Conservation (phyloP, 306 rosid species). For the Vigna radiata region DNA sequence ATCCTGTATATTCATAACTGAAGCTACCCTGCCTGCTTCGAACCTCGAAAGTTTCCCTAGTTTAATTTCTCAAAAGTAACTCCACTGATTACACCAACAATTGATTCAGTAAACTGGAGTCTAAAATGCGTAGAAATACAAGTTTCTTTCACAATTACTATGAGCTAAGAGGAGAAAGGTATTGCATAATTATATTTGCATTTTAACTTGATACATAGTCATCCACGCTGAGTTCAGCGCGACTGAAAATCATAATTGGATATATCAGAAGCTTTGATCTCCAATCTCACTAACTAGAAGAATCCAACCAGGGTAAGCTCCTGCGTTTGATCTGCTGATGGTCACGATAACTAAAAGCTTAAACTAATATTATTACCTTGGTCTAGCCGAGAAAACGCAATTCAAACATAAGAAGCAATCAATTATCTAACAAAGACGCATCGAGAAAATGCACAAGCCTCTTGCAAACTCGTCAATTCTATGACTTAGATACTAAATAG, state of each 20-base stretch:
- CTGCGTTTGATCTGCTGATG: conserved; percentile 25
- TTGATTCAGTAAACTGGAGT: not conserved
- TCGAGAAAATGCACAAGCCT: conserved; percentile 27
- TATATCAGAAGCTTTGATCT: conserved; percentile 16
- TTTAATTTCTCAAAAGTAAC: conserved; percentile 28
- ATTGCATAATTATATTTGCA: conserved; percentile 1
- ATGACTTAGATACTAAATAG: not conserved
- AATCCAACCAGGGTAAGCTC: conserved; percentile 19
- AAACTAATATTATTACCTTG: conserved; percentile 6
- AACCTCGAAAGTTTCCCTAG: not conserved
- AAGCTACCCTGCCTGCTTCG: not conserved
- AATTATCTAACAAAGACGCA: not conserved
- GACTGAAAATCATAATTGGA: conserved; percentile 14
- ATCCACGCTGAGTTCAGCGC: conserved; percentile 4
- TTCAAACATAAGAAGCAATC: conserved; percentile 6
- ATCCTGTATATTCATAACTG: not conserved
- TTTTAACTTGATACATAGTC: conserved; percentile 1
- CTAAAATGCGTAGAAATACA: not conserved
- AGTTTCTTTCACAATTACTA: conserved; percentile 20
- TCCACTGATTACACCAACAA: not conserved
- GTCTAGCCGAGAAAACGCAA: not conserved
- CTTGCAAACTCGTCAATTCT: conserved; percentile 15
- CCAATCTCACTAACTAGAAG: conserved; percentile 6
- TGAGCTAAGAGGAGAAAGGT: conserved; percentile 2
- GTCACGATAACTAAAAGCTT: conserved; percentile 11